These are phyloP conservation scores for Quercus dentata DNA, from an alignment of 306 rosid species.

Conservation along the genomic window DNA sequence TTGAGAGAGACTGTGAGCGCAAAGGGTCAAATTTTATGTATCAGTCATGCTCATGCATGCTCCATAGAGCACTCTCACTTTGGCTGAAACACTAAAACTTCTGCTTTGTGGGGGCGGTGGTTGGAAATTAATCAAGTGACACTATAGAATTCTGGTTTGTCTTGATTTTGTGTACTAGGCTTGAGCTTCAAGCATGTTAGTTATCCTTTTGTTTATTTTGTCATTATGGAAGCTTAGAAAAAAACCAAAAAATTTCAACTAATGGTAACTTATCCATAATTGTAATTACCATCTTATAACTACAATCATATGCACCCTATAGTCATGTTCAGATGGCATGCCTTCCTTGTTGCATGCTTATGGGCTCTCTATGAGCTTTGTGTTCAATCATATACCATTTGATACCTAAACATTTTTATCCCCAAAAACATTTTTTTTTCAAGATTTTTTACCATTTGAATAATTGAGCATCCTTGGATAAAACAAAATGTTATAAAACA, in stretches of 20 bases:
- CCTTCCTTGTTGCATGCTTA: neutral
- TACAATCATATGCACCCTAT: neutral
- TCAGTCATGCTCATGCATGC: neutral
- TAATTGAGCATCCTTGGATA: too few relatives aligned
- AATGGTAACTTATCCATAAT: conserved; percentile 5
- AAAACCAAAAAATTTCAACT: neutral
- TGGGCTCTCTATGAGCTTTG: neutral
- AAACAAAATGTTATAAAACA: too few relatives aligned
- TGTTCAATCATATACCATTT: neutral
- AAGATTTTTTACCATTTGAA: too few relatives aligned
- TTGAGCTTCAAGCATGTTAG: conserved; percentile 26
- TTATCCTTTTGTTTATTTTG: conserved; percentile 12
- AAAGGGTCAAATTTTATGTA: conserved; percentile 5
- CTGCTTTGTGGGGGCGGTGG: conserved; percentile 18
- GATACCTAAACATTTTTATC: neutral
- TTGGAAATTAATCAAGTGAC: conserved; percentile 26
- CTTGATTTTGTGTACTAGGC: conserved; percentile 7
- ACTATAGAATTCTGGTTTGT: conserved; percentile 15
- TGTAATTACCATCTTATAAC: neutral
- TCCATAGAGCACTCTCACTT: neutral
- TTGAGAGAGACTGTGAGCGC: neutral
- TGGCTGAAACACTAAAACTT: conserved; percentile 10
- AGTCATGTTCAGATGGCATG: neutral
- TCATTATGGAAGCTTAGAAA: conserved; percentile 22
- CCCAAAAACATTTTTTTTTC: neutral